Evolutionary conservation across 2,329 filamentous ascomycete species (phyloP).

Genomic region (Nakataea oryzae): DNA sequence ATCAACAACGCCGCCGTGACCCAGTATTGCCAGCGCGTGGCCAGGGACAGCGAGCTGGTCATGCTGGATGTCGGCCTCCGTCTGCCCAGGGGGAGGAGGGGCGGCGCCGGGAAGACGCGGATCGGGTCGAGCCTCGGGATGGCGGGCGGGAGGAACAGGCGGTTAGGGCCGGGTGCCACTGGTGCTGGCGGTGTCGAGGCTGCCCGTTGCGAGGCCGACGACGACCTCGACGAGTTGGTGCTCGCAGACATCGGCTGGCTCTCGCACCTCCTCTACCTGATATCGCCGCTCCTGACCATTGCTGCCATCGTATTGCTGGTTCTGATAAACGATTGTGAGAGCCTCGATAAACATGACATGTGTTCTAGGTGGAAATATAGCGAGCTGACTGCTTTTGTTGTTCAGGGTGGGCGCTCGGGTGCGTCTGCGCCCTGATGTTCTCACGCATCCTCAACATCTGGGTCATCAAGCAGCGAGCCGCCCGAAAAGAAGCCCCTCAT

Average conservation of each 20-base stretch:
- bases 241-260: constrained; percentile 30
- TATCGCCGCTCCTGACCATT: constrained; percentile 34
- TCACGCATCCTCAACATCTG: constrained; percentile 45
- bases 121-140: not conserved
- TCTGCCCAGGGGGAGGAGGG: constrained; percentile 24
- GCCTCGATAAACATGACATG: too few species aligned
- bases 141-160: not conserved
- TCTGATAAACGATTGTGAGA: constrained; percentile 33
- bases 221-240: constrained; percentile 16
- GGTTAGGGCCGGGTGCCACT: constrained; percentile 6
- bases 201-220: constrained; percentile 8
- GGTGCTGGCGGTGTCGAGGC: constrained; percentile 15
- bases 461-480: constrained; percentile 41
- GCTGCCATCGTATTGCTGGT: constrained; percentile 31
- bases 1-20: constrained; percentile 42
- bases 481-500: constrained; percentile 3
- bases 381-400: too few species aligned
- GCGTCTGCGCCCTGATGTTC: constrained; percentile 36
- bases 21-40: constrained; percentile 42
- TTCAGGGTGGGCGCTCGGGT: constrained; percentile 35
- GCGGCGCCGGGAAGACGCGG: constrained; percentile 16
- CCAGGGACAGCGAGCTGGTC: constrained; percentile 37
- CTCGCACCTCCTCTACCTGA: constrained; percentile 37
- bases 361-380: too few species aligned
- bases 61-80: constrained; percentile 47